These are phyloP conservation scores for Dendryphion nanum DNA, from an alignment of 2,329 filamentous ascomycete genomes.

Conservation along the genomic window DNA sequence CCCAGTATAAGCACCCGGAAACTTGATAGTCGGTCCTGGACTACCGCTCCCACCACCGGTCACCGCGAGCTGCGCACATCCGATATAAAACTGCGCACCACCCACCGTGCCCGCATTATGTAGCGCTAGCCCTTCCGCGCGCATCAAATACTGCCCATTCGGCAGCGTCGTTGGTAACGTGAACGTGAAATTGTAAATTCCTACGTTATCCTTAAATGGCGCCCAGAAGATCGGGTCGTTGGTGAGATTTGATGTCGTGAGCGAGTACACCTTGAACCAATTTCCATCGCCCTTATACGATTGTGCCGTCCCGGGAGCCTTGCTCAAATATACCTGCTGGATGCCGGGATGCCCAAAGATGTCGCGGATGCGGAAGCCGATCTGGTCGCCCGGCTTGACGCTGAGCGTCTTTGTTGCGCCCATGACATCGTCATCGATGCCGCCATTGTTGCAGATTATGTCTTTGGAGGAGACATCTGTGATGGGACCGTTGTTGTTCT, in stretches of 20 bases:
- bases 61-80: constrained; percentile 23
- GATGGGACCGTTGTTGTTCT: too few species aligned
- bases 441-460: too few species aligned
- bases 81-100: constrained; percentile 25
- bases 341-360: neutral
- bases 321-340: neutral
- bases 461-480: too few species aligned
- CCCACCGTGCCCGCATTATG: constrained; percentile 33
- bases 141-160: constrained; percentile 23
- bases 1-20: constrained; percentile 24
- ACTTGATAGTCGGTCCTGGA: constrained; percentile 19
- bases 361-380: neutral
- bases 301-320: neutral
- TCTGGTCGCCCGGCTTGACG: neutral
- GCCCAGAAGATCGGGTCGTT: neutral
- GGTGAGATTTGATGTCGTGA: too few species aligned
- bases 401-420: neutral
- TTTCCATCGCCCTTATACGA: neutral
- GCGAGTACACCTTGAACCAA: neutral
- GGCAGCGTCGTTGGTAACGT: constrained; percentile 36
- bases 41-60: constrained; percentile 15
- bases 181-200: constrained; percentile 34
- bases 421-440: too few species aligned
- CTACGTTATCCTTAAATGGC: constrained; percentile 17
- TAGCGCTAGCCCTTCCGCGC: constrained; percentile 10